A percentile compares a stretch with the other conserved stretches of the same genome.
Evolutionary conservation across 2,329 filamentous ascomycete species (phyloP).

Genomic region (Colletotrichum spinosum): DNA sequence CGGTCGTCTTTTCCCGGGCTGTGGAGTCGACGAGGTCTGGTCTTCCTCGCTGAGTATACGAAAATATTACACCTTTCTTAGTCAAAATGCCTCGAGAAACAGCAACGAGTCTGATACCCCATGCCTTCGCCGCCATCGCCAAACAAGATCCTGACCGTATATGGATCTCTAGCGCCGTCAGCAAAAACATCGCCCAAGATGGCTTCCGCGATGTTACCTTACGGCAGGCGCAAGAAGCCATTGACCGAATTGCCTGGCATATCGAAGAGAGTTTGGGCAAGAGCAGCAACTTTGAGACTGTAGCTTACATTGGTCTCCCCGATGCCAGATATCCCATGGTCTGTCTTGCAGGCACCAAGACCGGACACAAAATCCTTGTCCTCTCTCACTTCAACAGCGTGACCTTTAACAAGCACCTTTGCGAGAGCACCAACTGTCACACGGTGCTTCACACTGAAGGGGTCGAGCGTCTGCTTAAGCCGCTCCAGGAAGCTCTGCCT

Average conservation of each 20-base stretch:
- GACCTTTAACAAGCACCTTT: slow-evolving; percentile 44
- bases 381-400: slow-evolving; percentile 47
- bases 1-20: too few species aligned
- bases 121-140: too few species aligned
- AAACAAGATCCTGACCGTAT: slow-evolving; percentile 45
- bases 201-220: slow-evolving; percentile 46
- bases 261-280: slow-evolving; percentile 46
- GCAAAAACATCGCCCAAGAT: slow-evolving; percentile 42
- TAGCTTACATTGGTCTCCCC: slow-evolving; percentile 49
- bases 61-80: too few species aligned
- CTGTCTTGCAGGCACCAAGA: slow-evolving; percentile 54
- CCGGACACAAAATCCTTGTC: slow-evolving; percentile 53
- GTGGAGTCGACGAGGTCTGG: too few species aligned
- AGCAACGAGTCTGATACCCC: background rate
- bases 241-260: slow-evolving; percentile 48
- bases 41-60: too few species aligned
- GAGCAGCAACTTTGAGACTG: slow-evolving; percentile 45
- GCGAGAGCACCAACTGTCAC: slow-evolving; percentile 43
- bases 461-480: slow-evolving; percentile 40
- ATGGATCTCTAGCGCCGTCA: slow-evolving; percentile 49
- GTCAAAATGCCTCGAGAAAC: too few species aligned
- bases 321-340: slow-evolving; percentile 53
- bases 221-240: slow-evolving; percentile 42
- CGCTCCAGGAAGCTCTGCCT: slow-evolving; percentile 33
- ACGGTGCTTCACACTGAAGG: slow-evolving; percentile 40